Base-by-base conservation (phyloP, 2,329 filamentous ascomycete species). In the Trichoderma endophyticum region DNA sequence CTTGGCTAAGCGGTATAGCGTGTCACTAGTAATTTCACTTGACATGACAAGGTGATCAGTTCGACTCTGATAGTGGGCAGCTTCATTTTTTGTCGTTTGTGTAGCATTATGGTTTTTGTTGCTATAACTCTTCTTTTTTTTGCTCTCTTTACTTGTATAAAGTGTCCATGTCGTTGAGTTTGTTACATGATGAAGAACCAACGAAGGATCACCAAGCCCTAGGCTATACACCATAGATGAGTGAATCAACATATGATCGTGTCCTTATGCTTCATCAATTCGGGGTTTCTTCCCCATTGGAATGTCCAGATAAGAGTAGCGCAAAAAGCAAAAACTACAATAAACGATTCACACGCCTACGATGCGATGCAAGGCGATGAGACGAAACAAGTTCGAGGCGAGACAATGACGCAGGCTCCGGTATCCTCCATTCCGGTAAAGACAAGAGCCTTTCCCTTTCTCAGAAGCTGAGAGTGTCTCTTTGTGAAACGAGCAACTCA, bases 11-110 rank as follows among this genome's bases (percentile, higher is more conserved):
- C 69, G 69, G 62, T 71, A 71, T 66, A 71, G 69, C 69, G 69
- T 71, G 69, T 71, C 62, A 66, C 61, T 71, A 66, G 69, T 71
- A 71, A 60, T 28, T 43, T 56, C 21, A 43, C 60, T 60, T 59
- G 69, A 71, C 61, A 65, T 65, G 69, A 66, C 69, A 71, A 71
- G 62, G 61, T 71, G 69, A 71, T 65, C 69, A 71, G 61, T 71
- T 71, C 62, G 69, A 66, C 69, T 65, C 69, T 66, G 62, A 66
- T 71, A 71, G 69, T 71, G 61, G 69, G 62, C 69, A 66, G 48
- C 57, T 57, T 30, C 32, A 43, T 59, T 57, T 71, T 71, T 70
- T 63, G 24, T 5, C 0, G 28, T 32, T 7, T 9, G 4, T 15
- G 18, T 60, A 5, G 3, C 2, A 9, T 21, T 36, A 21, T 36